A percentile compares a stretch with the other conserved stretches of the same genome.
Conservation (phyloP, 2,329 filamentous ascomycete genomes). For the Fusarium algeriense region DNA sequence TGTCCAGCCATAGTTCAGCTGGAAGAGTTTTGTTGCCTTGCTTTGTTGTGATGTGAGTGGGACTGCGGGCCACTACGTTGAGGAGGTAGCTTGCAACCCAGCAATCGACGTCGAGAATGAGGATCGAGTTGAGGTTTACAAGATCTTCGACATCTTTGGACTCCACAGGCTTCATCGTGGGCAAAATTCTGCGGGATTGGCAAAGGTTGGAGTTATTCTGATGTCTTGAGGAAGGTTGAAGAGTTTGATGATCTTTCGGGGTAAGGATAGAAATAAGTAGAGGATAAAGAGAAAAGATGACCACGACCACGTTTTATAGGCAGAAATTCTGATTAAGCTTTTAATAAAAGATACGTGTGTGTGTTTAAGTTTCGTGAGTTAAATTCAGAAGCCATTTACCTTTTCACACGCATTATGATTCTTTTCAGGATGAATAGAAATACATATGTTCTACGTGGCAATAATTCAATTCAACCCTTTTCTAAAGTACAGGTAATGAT, state of each 20-base stretch:
- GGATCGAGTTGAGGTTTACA: neutral
- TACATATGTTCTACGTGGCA: too few species aligned
- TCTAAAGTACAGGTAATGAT: too few species aligned
- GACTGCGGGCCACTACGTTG: rapidly evolving
- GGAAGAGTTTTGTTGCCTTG: neutral
- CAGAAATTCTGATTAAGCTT: neutral
- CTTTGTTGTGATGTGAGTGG: neutral
- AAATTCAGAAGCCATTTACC: too few species aligned
- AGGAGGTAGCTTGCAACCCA: neutral
- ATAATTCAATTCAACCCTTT: too few species aligned
- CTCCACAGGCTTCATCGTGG: neutral
- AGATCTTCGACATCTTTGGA: rapidly evolving
- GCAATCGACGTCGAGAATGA: neutral
- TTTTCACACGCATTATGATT: too few species aligned
- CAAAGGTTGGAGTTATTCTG: too few species aligned
- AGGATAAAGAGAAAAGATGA: too few species aligned
- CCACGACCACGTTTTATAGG: neutral
- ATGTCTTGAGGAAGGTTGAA: too few species aligned
- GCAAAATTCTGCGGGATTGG: too few species aligned
- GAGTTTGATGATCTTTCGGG: too few species aligned
- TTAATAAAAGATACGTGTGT: neutral
- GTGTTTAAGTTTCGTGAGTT: neutral
- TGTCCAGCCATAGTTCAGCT: constrained; percentile 1
- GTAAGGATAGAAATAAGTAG: too few species aligned
- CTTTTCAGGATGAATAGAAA: too few species aligned